Conservation (phyloP, 768 basidiomycete species). For the Lactarius indigo region DNA sequence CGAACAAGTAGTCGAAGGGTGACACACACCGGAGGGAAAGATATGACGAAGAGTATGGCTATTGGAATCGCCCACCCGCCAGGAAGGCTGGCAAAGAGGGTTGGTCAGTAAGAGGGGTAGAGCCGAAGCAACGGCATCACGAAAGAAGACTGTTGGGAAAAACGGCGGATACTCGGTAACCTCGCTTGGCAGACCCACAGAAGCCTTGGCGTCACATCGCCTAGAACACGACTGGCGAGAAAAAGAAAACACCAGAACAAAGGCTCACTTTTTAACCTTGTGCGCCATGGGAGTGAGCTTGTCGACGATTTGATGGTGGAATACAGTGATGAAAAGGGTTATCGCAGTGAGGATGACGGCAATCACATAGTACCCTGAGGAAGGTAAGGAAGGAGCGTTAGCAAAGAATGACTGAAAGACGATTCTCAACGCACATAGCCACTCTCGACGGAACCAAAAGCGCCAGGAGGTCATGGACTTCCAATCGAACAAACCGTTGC, state of each 20-base stretch:
- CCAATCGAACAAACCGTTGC: constrained; percentile 32
- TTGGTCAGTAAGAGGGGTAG: not conserved
- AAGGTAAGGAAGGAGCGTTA: constrained; percentile 1
- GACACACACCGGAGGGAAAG: constrained; percentile 70
- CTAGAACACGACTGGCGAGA: not conserved
- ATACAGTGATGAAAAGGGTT: constrained; percentile 40
- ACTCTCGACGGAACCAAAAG: constrained; percentile 36
- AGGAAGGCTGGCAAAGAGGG: constrained; percentile 37
- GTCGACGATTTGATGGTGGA: constrained; percentile 57
- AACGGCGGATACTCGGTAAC: not conserved
- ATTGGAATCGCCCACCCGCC: constrained; percentile 79
- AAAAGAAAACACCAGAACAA: not conserved
- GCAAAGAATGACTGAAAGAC: not conserved
- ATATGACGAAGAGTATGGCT: constrained; percentile 75
- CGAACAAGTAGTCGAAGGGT: not conserved
- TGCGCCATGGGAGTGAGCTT: constrained; percentile 64
- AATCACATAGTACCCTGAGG: constrained; percentile 36
- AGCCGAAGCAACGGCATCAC: not conserved
- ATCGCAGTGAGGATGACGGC: constrained; percentile 32
- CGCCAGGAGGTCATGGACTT: constrained; percentile 30
- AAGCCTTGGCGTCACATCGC: not conserved
- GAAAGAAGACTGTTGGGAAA: constrained; percentile 22
- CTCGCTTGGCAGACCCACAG: not conserved
- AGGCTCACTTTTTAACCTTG: constrained; percentile 58
- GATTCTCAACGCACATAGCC: constrained; percentile 32